Evolutionary conservation across 2,329 filamentous ascomycete species (phyloP).

Genomic region (Neoscytalidium dimidiatum): DNA sequence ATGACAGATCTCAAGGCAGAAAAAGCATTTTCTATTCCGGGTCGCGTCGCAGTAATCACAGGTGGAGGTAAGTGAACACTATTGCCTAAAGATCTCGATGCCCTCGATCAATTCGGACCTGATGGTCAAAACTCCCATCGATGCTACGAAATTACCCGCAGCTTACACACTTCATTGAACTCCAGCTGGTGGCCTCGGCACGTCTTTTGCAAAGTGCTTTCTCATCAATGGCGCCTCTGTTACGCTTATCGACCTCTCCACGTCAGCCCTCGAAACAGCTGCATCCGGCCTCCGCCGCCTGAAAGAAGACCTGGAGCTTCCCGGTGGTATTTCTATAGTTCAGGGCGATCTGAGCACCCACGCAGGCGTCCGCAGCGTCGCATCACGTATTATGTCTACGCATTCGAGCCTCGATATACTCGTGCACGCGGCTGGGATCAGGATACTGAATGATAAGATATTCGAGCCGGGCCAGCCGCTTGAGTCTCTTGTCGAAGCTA

Average conservation of each 20-base stretch:
- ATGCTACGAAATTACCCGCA: no score
- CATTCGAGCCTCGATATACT: background rate
- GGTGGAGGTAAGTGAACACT: background rate
- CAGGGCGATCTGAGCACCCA: background rate
- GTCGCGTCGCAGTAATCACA: background rate
- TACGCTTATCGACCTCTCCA: background rate
- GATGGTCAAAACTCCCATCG: no score
- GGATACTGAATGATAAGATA: background rate
- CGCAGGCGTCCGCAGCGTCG: background rate
- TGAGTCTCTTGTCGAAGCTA: background rate
- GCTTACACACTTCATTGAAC: background rate
- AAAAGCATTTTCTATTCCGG: background rate
- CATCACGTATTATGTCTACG: background rate
- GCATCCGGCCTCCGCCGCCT: background rate
- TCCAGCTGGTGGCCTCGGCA: background rate
- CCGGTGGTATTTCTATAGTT: background rate
- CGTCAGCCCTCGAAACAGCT: background rate
- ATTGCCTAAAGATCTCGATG: no score
- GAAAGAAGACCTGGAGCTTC: background rate
- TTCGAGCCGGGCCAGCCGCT: background rate
- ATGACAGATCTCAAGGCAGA: background rate
- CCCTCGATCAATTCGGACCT: no score
- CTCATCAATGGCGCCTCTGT: background rate
- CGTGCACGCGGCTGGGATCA: background rate
- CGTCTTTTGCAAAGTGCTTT: background rate